Conservation (phyloP, 2,329 filamentous ascomycete genomes). For the Aspergillus aculeatus region DNA sequence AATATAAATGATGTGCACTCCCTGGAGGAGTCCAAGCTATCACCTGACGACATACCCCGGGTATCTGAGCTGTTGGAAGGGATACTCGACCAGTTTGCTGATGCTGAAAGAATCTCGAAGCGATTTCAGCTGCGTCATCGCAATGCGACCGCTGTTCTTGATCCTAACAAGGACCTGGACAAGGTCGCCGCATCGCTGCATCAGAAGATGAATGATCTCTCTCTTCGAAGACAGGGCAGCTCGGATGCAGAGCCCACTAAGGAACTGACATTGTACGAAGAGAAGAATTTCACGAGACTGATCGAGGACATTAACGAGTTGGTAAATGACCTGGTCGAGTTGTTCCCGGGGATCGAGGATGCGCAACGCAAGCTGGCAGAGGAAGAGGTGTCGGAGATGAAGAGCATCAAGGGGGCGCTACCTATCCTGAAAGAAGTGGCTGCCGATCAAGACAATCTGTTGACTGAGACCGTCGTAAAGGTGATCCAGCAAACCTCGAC, state of each 20-base stretch:
- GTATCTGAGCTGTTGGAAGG: neutral
- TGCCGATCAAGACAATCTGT: constrained; percentile 1
- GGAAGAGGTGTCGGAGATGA: constrained; percentile 5
- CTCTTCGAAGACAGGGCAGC: neutral
- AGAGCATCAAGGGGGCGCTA: neutral
- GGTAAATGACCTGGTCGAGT: constrained; percentile 1
- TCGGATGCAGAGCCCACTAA: neutral
- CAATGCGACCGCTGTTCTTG: neutral
- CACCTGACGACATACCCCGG: neutral
- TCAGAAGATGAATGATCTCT: constrained; percentile 4
- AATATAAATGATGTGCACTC: constrained; percentile 2
- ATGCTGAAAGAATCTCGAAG: constrained; percentile 2
- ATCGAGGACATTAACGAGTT: constrained; percentile 4
- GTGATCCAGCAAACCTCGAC: constrained; percentile 1
- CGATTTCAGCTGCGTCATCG: neutral
- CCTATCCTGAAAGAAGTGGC: neutral
- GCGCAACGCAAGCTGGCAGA: constrained; percentile 1
- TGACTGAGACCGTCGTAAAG: constrained; percentile 4
- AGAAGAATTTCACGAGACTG: constrained; percentile 6
- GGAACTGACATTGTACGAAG: neutral
- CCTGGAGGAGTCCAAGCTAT: neutral
- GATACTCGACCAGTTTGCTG: neutral
- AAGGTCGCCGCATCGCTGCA: constrained; percentile 4
- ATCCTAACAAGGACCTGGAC: neutral
- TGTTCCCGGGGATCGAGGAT: constrained; percentile 1